Conservation (phyloP, 2,329 filamentous ascomycete species). For the Trichoderma breve region DNA sequence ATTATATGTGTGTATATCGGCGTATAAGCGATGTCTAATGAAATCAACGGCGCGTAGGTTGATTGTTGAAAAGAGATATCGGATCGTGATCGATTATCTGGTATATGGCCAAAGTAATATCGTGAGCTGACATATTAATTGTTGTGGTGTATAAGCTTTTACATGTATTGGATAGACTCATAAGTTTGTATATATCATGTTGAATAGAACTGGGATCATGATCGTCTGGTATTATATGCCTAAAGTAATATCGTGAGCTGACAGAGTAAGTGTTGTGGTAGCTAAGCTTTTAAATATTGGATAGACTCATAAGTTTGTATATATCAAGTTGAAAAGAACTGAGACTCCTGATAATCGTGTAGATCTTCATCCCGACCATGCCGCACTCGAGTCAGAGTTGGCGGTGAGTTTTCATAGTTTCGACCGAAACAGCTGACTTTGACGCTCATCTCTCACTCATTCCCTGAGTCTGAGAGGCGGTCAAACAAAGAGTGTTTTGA, state of each 20-base stretch:
- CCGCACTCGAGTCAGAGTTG: neutral
- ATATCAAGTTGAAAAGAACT: neutral
- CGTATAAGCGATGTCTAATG: neutral
- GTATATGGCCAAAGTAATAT: neutral
- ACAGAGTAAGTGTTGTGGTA: neutral
- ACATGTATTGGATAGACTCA: no score
- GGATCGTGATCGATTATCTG: neutral
- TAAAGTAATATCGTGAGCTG: neutral
- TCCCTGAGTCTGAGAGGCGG: neutral
- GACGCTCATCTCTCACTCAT: neutral
- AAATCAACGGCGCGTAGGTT: neutral
- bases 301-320: neutral
- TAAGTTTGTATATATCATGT: no score
- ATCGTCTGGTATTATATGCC: neutral
- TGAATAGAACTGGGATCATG: no score
- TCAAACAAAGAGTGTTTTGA: neutral
- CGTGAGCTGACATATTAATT: neutral
- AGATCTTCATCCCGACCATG: neutral
- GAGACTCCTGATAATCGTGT: neutral
- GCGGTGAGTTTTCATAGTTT: neutral
- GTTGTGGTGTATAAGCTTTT: no score
- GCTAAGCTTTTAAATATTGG: neutral
- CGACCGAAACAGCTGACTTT: neutral
- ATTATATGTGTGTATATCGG: neutral
- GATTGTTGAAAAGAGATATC: neutral